A percentile compares a stretch with the other conserved stretches of the same genome.
Evolutionary conservation across 1,139 yeast genomes (phyloP).

Genomic region (Kodamaea suecica): DNA sequence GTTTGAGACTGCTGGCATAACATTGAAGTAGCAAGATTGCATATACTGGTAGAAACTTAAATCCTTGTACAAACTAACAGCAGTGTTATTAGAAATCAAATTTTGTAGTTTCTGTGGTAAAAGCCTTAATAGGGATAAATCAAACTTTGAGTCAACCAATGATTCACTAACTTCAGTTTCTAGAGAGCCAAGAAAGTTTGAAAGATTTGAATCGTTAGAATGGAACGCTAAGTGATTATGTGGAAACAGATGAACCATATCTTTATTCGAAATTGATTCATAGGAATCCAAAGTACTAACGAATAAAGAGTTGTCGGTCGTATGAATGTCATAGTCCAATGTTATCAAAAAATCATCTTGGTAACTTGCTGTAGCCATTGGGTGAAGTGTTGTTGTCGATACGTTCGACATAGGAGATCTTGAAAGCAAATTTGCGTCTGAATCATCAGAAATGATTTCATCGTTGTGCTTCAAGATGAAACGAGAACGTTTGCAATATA

Average conservation of each 20-base stretch:
- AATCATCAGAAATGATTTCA: slow-evolving; percentile 12
- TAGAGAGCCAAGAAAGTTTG: slow-evolving; percentile 32
- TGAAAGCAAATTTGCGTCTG: slow-evolving; percentile 4
- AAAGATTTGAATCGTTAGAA: slow-evolving; percentile 41
- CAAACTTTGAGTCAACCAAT: slow-evolving; percentile 23
- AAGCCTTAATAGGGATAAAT: slow-evolving; percentile 23
- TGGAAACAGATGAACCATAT: slow-evolving; percentile 33
- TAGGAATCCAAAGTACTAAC: slow-evolving; percentile 16
- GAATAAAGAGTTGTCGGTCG: slow-evolving; percentile 27
- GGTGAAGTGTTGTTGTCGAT: slow-evolving; percentile 2
- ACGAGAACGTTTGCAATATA: slow-evolving; percentile 49
- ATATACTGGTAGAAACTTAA: slow-evolving; percentile 39
- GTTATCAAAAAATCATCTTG: slow-evolving; percentile 37
- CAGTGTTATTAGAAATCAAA: slow-evolving; percentile 30
- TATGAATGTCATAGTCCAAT: slow-evolving; percentile 34
- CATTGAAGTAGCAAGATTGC: slow-evolving; percentile 41
- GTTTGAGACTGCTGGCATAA: slow-evolving; percentile 30
- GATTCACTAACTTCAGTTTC: slow-evolving; percentile 28
- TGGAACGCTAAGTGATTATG: slow-evolving; percentile 33
- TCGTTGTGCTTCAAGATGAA: slow-evolving; percentile 34
- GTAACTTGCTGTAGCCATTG: slow-evolving; percentile 13
- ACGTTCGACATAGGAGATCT: slow-evolving; percentile 6
- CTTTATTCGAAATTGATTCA: slow-evolving; percentile 7
- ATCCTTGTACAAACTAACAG: slow-evolving; percentile 35
- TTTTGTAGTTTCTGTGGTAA: slow-evolving; percentile 39